Evolutionary conservation across 148 eudicot genomes (phyloP).

Genomic region (Rhododendron henanense): DNA sequence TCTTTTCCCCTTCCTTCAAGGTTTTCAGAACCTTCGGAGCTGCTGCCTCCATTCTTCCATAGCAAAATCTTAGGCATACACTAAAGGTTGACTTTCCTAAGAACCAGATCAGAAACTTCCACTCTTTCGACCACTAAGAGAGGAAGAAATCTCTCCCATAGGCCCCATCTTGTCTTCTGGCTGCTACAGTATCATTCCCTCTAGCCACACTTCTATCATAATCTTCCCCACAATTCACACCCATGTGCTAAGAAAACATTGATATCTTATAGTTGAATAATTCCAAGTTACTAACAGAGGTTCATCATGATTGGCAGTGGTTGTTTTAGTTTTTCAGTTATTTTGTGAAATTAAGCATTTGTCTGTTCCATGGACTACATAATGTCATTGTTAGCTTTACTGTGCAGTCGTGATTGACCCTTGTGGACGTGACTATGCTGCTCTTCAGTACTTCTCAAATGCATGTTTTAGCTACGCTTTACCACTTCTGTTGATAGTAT

Average conservation of each 20-base stretch:
- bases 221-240: background rate
- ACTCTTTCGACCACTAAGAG: background rate
- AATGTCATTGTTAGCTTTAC: background rate
- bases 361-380: background rate
- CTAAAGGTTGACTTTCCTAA: background rate
- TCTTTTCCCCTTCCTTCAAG: background rate
- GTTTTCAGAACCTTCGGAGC: background rate
- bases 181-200: background rate
- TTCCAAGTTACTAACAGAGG: background rate
- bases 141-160: background rate
- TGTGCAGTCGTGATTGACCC: background rate
- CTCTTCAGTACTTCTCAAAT: background rate
- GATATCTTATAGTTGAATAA: background rate
- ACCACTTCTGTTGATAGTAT: background rate
- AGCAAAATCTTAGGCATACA: background rate
- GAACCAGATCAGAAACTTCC: background rate
- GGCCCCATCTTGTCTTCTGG: background rate
- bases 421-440: background rate
- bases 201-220: background rate
- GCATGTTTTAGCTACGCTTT: background rate
- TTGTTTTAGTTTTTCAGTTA: background rate
- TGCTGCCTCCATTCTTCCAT: background rate
- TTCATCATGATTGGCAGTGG: background rate
- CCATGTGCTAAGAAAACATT: background rate
- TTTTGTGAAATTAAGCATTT: background rate